Percentiles rank a stretch among this genome's conserved stretches.
Evolutionary conservation across 768 basidiomycete genomes (phyloP).

Genomic region (Sarcodon sp.): DNA sequence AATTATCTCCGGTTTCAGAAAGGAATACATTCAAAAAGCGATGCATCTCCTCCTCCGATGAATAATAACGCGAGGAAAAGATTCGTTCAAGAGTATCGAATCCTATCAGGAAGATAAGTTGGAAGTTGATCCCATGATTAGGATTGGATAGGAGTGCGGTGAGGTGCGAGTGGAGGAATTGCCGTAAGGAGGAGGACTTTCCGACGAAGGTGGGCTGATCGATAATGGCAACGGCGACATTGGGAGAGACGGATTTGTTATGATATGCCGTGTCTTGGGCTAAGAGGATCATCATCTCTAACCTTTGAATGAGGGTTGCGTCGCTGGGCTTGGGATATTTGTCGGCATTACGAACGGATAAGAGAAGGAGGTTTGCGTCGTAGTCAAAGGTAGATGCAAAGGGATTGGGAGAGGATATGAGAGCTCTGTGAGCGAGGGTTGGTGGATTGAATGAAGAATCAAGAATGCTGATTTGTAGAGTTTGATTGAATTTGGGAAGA

Average conservation of each 20-base stretch:
- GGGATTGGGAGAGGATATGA: conserved; percentile 34
- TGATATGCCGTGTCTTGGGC: conserved; percentile 27
- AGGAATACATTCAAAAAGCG: conserved; percentile 46
- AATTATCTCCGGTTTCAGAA: conserved; percentile 37
- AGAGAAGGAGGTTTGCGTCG: conserved; percentile 64
- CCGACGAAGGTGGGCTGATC: conserved; percentile 84
- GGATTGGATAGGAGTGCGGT: conserved; percentile 4
- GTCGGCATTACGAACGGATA: conserved; percentile 82
- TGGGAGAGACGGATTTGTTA: conserved; percentile 11
- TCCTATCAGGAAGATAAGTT: conserved; percentile 22
- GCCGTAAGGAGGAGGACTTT: conserved; percentile 52
- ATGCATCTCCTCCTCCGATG: conserved; percentile 38
- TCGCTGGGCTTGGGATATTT: conserved; percentile 62
- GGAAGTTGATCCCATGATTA: neutral
- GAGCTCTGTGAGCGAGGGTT: conserved; percentile 70
- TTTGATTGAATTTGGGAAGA: conserved; percentile 3
- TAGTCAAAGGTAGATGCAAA: conserved; percentile 26
- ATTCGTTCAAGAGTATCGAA: conserved; percentile 79
- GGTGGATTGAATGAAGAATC: conserved; percentile 95
- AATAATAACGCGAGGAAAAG: conserved; percentile 66
- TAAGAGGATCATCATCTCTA: conserved; percentile 80
- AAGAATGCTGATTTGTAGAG: conserved; percentile 54
- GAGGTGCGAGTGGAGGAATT: conserved; percentile 31
- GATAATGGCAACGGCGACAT: conserved; percentile 70
- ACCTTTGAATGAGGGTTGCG: conserved; percentile 61